These are phyloP conservation scores for Hibiscus tridactylites DNA, from an alignment of 345 rosid species.

Conservation along the genomic window DNA sequence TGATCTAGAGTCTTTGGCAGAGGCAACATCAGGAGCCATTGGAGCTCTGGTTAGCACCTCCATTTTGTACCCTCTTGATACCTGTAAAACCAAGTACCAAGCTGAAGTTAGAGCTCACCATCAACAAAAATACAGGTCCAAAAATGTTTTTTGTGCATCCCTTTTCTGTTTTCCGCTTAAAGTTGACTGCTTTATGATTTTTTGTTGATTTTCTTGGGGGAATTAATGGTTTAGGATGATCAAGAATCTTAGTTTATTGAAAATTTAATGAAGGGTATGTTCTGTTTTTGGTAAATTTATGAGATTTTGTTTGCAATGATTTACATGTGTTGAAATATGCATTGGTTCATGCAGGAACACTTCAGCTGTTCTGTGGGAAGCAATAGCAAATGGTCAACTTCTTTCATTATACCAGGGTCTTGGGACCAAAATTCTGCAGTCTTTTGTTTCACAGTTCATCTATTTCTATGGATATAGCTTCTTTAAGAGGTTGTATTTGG, in stretches of 20 bases:
- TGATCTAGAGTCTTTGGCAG: constrained; percentile 60
- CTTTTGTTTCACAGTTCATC: constrained; percentile 62
- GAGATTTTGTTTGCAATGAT: background rate
- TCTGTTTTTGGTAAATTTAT: background rate
- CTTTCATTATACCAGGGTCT: constrained; percentile 70
- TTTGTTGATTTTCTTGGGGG: background rate
- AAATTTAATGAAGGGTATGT: background rate
- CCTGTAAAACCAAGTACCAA: constrained; percentile 77
- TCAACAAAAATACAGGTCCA: constrained; percentile 60
- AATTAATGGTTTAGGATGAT: background rate
- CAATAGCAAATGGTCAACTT: constrained; percentile 42
- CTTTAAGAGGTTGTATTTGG: constrained; percentile 66
- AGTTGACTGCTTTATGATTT: background rate
- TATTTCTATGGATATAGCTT: constrained; percentile 82
- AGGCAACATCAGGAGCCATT: constrained; percentile 79
- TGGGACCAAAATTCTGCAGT: constrained; percentile 69
- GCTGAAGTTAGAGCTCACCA: constrained; percentile 63
- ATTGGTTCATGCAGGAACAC: constrained; percentile 33
- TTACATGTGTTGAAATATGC: background rate
- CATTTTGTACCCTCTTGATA: constrained; percentile 76
- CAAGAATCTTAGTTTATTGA: background rate
- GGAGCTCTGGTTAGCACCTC: constrained; percentile 73
- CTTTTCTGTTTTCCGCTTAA: background rate
- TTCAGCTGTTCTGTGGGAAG: constrained; percentile 71
- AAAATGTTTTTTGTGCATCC: too few species aligned